Conservation (phyloP, 78 protist genomes). For the Ministeria vibrans region DNA sequence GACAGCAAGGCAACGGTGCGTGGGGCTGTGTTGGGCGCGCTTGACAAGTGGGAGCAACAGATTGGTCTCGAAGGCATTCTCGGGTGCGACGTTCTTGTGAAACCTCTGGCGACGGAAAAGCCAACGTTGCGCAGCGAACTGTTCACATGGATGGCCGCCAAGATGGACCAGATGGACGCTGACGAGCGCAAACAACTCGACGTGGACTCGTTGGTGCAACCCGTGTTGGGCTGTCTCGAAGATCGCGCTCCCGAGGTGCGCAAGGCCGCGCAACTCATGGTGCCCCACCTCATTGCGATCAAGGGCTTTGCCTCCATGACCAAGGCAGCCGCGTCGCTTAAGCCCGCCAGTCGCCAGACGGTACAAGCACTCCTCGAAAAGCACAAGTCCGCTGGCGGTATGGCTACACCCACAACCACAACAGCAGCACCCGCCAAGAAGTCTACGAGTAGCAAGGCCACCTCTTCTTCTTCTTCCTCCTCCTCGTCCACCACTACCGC, state of each 20-base stretch:
- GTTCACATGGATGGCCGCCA: background rate
- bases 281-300: background rate
- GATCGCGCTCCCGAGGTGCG: constrained; percentile 3
- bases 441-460: background rate
- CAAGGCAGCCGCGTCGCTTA: background rate
- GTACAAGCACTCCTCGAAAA: background rate
- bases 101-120: background rate
- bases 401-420: background rate
- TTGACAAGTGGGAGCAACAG: background rate
- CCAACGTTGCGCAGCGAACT: background rate
- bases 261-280: background rate
- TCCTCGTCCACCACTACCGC: background rate
- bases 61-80: background rate
- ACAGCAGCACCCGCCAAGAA: background rate
- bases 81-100: background rate
- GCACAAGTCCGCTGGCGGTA: background rate
- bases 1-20: background rate
- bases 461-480: background rate
- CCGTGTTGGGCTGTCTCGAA: background rate
- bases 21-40: background rate
- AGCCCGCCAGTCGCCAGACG: background rate
- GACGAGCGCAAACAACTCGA: background rate
- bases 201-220: background rate
- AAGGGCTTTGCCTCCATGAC: background rate
- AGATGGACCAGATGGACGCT: background rate